These are phyloP conservation scores for Hericium alpestre DNA, from an alignment of 768 basidiomycete genomes.

Conservation along the genomic window DNA sequence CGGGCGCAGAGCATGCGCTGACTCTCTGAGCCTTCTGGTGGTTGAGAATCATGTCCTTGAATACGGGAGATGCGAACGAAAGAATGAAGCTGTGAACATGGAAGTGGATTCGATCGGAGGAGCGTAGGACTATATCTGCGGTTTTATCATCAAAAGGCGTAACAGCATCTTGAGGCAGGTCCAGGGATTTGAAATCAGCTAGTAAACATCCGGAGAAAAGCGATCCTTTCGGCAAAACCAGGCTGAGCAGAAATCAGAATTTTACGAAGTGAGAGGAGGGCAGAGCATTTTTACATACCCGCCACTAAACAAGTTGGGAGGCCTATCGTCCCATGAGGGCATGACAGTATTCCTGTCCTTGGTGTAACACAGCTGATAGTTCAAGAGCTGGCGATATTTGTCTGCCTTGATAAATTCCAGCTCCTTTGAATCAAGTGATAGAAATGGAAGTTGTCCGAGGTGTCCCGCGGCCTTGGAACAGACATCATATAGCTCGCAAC, in stretches of 20 bases:
- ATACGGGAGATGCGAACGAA: no score
- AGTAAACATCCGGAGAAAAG: no score
- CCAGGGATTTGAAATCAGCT: no score
- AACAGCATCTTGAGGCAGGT: no score
- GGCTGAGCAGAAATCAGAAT: neutral
- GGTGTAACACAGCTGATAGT: neutral
- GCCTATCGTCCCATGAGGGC: neutral
- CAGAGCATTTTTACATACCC: neutral
- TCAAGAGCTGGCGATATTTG: neutral
- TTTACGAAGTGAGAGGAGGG: neutral
- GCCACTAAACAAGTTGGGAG: no score
- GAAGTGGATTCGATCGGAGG: no score
- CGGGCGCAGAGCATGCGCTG: no score
- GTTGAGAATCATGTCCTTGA: neutral
- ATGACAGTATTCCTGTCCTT: neutral
- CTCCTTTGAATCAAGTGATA: neutral
- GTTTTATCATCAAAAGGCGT: no score
- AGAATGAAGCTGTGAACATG: no score
- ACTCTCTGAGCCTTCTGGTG: no score
- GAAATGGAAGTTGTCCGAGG: neutral
- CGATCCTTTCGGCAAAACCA: no score
- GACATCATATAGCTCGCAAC: neutral
- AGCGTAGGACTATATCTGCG: no score
- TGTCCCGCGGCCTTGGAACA: neutral
- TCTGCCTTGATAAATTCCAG: constrained; percentile 1